Percentiles rank a stretch among this genome's conserved stretches.
Conservation (phyloP, 345 rosid genomes). For the Linum tenue region DNA sequence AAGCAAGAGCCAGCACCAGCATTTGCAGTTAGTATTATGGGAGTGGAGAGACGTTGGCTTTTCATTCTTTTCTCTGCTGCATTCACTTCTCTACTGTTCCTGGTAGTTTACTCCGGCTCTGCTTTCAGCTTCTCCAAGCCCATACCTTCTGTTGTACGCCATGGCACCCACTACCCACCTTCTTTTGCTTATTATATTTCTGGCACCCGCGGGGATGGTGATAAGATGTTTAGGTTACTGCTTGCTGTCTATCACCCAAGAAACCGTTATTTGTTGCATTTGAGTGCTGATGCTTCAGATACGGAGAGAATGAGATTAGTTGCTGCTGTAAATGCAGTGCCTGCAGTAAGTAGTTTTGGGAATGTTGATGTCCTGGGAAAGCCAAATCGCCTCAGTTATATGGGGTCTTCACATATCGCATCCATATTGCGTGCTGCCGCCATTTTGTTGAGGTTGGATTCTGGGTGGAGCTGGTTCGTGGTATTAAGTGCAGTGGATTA, state of each 20-base stretch:
- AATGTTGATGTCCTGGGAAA: conserved; percentile 89
- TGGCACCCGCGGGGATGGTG: conserved; percentile 64
- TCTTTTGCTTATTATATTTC: conserved; percentile 80
- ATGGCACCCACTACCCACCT: conserved; percentile 79
- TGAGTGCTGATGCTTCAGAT: conserved; percentile 67
- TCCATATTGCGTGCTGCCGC: conserved; percentile 72
- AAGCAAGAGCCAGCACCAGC: background rate
- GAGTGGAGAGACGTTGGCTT: conserved; percentile 91
- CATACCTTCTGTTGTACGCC: conserved; percentile 60
- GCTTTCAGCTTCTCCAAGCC: conserved; percentile 57
- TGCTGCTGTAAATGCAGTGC: conserved; percentile 52
- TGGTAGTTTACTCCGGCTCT: conserved; percentile 66
- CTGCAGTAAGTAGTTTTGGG: conserved; percentile 62
- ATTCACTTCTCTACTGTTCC: conserved; percentile 55
- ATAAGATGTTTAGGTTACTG: conserved; percentile 67
- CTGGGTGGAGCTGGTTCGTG: conserved; percentile 88
- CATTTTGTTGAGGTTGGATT: conserved; percentile 60
- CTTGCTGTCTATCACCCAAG: conserved; percentile 95
- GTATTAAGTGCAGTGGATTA: conserved; percentile 80
- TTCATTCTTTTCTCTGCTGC: conserved; percentile 77
- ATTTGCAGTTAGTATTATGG: conserved; percentile 35
- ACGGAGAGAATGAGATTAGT: conserved; percentile 54
- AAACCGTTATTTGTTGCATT: conserved; percentile 81
- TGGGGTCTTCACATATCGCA: conserved; percentile 69
- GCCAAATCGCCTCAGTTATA: conserved; percentile 55